These are phyloP conservation scores for Gaertneriomyces sp. DNA, from an alignment of 192 early-diverging fungal genomes.

Conservation along the genomic window DNA sequence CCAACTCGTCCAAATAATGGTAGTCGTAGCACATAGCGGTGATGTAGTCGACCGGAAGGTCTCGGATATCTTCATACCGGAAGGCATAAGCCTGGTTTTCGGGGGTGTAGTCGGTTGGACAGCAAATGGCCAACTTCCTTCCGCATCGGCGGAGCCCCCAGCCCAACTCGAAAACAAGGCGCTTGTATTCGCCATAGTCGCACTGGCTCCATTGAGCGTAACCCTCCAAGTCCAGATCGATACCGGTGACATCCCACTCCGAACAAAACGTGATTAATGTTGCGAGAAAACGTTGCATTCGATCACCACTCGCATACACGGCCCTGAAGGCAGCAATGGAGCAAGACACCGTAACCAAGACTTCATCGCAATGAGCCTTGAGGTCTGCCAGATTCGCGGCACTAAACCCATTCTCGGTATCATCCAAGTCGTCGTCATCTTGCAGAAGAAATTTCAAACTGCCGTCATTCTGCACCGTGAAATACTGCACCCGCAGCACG, in stretches of 20 bases:
- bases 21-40: conserved; percentile 4
- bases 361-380: conserved; percentile 1
- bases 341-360: neutral
- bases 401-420: neutral
- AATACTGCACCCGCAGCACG: conserved; percentile 1
- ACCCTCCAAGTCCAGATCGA: conserved; percentile 1
- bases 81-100: neutral
- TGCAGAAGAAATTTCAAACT: neutral
- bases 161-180: neutral
- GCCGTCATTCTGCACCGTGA: neutral
- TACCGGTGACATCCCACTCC: neutral
- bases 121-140: neutral
- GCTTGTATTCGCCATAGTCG: neutral
- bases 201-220: neutral
- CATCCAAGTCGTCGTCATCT: neutral
- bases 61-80: neutral
- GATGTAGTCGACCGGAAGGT: conserved; percentile 4
- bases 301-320: neutral
- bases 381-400: conserved; percentile 4
- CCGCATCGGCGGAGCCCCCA: neutral
- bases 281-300: neutral
- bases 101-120: neutral
- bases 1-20: neutral
- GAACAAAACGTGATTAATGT: neutral
- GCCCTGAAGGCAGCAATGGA: conserved; percentile 3